A percentile compares a stretch with the other conserved stretches of the same genome.
phyloP scores from a whole-genome alignment of 257 asterid species.

The Scutellaria barbata region DNA sequence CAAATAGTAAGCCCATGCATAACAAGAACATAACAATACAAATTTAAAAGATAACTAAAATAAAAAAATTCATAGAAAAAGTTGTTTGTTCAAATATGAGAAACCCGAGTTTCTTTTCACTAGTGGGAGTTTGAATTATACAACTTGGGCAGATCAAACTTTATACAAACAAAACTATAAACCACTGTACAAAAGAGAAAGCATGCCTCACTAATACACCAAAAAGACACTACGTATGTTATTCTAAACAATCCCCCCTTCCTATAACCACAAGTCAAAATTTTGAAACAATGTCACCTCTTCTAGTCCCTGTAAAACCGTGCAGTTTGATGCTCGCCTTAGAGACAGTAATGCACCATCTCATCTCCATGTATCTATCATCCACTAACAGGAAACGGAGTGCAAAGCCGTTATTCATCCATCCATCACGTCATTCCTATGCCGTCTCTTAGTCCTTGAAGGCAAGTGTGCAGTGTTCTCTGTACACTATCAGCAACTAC shows the following conservation, averaged over 20 bases:
- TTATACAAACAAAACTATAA: slow-evolving; percentile 20
- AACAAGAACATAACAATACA: not conserved
- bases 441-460: slow-evolving; percentile 88
- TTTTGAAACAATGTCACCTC: slow-evolving; percentile 23
- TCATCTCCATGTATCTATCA: not conserved
- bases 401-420: not conserved
- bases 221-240: slow-evolving; percentile 11
- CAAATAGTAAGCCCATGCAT: not conserved
- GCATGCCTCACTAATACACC: slow-evolving; percentile 29
- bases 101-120: slow-evolving; percentile 7
- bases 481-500: slow-evolving; percentile 89
- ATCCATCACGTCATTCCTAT: slow-evolving; percentile 41
- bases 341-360: not conserved
- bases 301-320: slow-evolving; percentile 20
- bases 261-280: slow-evolving; percentile 26
- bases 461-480: slow-evolving; percentile 74
- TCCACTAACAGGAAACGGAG: not conserved
- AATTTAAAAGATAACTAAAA: not conserved
- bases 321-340: not conserved
- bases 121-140: slow-evolving; percentile 26
- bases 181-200: slow-evolving; percentile 44
- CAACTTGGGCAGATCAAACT: slow-evolving; percentile 27
- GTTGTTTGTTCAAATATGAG: not conserved
- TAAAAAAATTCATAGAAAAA: not conserved
- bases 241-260: slow-evolving; percentile 10